A percentile compares a stretch with the other conserved stretches of the same genome.
Evolutionary conservation across 2,329 filamentous ascomycete genomes (phyloP).

Genomic region (Pseudogymnoascus sp.): DNA sequence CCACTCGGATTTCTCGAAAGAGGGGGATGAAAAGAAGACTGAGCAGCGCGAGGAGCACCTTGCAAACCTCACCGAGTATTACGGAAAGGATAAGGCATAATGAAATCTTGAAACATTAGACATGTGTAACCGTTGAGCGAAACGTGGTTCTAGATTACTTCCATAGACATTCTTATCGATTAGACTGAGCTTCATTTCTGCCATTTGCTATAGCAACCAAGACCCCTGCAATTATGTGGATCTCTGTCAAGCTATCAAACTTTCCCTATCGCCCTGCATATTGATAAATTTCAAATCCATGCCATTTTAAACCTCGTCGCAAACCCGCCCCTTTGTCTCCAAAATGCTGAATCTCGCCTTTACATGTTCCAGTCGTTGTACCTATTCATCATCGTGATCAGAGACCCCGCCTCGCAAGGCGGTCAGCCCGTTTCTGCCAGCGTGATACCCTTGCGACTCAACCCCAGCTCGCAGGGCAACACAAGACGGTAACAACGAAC

Average conservation of each 20-base stretch:
- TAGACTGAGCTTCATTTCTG: not conserved
- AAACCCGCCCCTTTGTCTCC: conserved; percentile 4
- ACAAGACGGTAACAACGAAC: conserved; percentile 3
- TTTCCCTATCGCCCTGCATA: conserved; percentile 8
- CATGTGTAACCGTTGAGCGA: not conserved
- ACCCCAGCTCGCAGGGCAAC: not conserved
- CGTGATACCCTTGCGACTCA: not conserved
- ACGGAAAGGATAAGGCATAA: not conserved
- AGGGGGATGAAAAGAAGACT: conserved; percentile 13
- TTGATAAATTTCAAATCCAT: conserved; percentile 9
- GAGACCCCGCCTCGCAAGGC: conserved; percentile 3
- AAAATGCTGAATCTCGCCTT: not conserved
- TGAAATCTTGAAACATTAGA: not conserved
- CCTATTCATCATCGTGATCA: not conserved
- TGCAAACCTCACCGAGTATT: conserved; percentile 12
- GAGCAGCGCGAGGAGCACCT: conserved; percentile 17
- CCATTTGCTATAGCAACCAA: conserved; percentile 4
- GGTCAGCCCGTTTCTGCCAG: conserved; percentile 3
- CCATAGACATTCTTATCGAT: not conserved
- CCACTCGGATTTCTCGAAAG: conserved; percentile 11
- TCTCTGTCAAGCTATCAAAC: conserved; percentile 5
- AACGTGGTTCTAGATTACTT: not conserved
- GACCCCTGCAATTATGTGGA: conserved; percentile 6
- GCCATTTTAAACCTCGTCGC: conserved; percentile 6
- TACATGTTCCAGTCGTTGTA: conserved; percentile 4